Conservation (phyloP, 306 rosid genomes). For the cucumber (Cucumis sativus) region Cucumber_9930_V3 NC_026658.2:17958501-17959000, state of each 20-base stretch:
- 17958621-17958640: neutral
- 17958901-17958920: slow-evolving; percentile 53
- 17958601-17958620: neutral
- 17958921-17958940: slow-evolving; percentile 50
- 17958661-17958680: neutral
- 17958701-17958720: slow-evolving; percentile 56
- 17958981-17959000: slow-evolving; percentile 77
- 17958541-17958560: no score
- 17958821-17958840: slow-evolving; percentile 36
- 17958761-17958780: slow-evolving; percentile 56
- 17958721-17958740: slow-evolving; percentile 30
- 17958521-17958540: no score
- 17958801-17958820: slow-evolving; percentile 64
- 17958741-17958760: slow-evolving; percentile 47
- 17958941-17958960: slow-evolving; percentile 65
- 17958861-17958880: slow-evolving; percentile 54
- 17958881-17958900: slow-evolving; percentile 63
- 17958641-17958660: slow-evolving; percentile 1
- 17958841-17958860: slow-evolving; percentile 54
- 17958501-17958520: no score
- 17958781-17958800: slow-evolving; percentile 44
- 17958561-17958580: no score
- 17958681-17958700: slow-evolving; percentile 20
- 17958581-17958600: no score
- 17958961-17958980: slow-evolving; percentile 79